Conservation (phyloP, 768 basidiomycete genomes). For the Mycena sanguinolenta region DNA sequence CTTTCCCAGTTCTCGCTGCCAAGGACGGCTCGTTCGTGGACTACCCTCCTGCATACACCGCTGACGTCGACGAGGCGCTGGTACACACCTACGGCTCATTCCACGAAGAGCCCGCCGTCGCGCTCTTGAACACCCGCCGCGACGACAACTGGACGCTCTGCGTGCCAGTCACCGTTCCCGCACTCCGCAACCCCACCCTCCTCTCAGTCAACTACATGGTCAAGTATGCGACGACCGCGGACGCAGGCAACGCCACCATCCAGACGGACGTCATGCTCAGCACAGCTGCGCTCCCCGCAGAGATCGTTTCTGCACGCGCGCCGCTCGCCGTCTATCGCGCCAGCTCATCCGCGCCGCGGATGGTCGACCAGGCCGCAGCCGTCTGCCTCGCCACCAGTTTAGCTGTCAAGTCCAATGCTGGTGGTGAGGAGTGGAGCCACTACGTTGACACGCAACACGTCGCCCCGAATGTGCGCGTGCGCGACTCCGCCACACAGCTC, state of each 20-base stretch:
- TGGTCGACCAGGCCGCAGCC: slow-evolving; percentile 33
- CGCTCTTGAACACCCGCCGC: slow-evolving; percentile 10
- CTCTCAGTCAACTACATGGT: slow-evolving; percentile 35
- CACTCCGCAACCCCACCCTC: slow-evolving; percentile 36
- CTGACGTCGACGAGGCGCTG: slow-evolving; percentile 19
- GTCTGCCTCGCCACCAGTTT: slow-evolving; percentile 35
- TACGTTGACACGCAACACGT: slow-evolving; percentile 36
- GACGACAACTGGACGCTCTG: slow-evolving; percentile 33
- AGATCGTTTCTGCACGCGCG: not conserved
- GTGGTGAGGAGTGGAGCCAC: slow-evolving; percentile 39
- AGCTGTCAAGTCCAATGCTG: slow-evolving; percentile 39
- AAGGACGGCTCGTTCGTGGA: not conserved
- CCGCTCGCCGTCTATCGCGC: not conserved
- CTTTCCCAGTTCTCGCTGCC: not conserved
- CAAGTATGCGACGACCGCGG: slow-evolving; percentile 41
- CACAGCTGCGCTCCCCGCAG: slow-evolving; percentile 9
- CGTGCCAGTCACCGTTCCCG: slow-evolving; percentile 28
- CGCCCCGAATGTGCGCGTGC: slow-evolving; percentile 32
- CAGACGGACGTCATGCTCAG: slow-evolving; percentile 41
- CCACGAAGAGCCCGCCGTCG: slow-evolving; percentile 32
- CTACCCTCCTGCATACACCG: slow-evolving; percentile 9
- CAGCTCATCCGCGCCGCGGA: not conserved
- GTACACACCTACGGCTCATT: slow-evolving; percentile 37
- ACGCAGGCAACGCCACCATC: slow-evolving; percentile 39
- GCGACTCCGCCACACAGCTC: slow-evolving; percentile 7